These are phyloP conservation scores for Citrus inodora DNA, from an alignment of 345 rosid genomes.

Conservation along the genomic window DNA sequence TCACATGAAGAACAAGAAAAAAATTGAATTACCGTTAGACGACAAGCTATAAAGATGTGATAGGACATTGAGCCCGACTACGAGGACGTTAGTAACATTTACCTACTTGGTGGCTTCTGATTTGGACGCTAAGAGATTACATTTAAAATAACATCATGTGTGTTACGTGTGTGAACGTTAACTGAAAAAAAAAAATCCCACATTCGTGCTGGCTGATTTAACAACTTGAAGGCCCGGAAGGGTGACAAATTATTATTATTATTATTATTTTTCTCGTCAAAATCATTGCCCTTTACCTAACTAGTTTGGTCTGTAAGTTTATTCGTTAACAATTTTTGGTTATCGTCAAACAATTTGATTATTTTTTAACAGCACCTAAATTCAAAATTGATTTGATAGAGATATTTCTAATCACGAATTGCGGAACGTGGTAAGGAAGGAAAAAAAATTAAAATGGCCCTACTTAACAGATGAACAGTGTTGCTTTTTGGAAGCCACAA, in stretches of 20 bases:
- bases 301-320: background rate
- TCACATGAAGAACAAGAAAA: too few species aligned
- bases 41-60: too few species aligned
- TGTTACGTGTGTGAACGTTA: constrained; percentile 6
- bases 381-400: background rate
- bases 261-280: background rate
- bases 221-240: background rate
- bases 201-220: background rate
- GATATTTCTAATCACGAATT: background rate
- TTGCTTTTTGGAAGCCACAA: background rate
- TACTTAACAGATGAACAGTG: background rate
- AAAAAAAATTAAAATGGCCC: background rate
- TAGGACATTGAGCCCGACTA: too few species aligned
- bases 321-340: background rate
- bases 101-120: background rate
- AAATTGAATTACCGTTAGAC: too few species aligned
- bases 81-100: too few species aligned
- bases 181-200: background rate
- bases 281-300: background rate
- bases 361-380: background rate
- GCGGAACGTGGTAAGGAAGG: background rate
- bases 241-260: background rate
- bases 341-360: background rate
- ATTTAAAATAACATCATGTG: background rate
- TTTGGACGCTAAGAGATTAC: background rate